These are phyloP conservation scores for Penicillium bovifimosum DNA, from an alignment of 495 filamentous ascomycete genomes.

Conservation along the genomic window DNA sequence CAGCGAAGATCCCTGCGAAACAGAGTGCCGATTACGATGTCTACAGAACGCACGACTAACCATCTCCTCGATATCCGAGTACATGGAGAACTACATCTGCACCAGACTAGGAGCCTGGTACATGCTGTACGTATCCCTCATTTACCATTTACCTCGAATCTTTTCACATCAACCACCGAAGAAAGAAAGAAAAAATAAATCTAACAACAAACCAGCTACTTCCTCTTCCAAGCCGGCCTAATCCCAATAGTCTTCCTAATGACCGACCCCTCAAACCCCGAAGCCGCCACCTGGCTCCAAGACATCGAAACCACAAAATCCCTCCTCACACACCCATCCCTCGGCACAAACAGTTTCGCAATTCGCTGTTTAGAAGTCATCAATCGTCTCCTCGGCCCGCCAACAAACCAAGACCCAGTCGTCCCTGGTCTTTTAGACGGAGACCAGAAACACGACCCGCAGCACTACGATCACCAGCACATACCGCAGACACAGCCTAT, in stretches of 20 bases:
- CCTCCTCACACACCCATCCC: conserved; percentile 38
- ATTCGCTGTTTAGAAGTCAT: conserved; percentile 41
- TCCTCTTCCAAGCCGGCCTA: conserved; percentile 49
- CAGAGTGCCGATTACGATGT: conserved; percentile 39
- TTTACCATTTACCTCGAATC: too few relatives aligned
- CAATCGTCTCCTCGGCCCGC: conserved; percentile 38
- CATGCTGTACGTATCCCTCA: conserved; percentile 37
- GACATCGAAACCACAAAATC: conserved; percentile 44
- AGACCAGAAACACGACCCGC: conserved; percentile 4
- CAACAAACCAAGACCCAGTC: conserved; percentile 13
- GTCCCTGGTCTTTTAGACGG: not conserved
- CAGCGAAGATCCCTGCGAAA: conserved; percentile 37
- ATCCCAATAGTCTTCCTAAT: conserved; percentile 48
- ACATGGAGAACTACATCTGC: conserved; percentile 37
- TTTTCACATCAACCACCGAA: too few relatives aligned
- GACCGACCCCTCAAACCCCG: conserved; percentile 41
- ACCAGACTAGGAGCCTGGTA: conserved; percentile 47
- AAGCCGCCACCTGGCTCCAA: conserved; percentile 40
- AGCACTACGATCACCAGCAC: conserved; percentile 12
- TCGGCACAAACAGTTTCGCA: conserved; percentile 41
- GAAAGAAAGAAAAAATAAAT: too few relatives aligned
- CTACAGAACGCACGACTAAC: conserved; percentile 40
- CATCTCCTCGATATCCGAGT: conserved; percentile 42
- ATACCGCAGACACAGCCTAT: conserved; percentile 17
- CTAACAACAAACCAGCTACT: conserved; percentile 32